Percentiles rank a stretch among this genome's conserved stretches.
Conservation (phyloP, 345 rosid species). For the Corymbia maculata region DNA sequence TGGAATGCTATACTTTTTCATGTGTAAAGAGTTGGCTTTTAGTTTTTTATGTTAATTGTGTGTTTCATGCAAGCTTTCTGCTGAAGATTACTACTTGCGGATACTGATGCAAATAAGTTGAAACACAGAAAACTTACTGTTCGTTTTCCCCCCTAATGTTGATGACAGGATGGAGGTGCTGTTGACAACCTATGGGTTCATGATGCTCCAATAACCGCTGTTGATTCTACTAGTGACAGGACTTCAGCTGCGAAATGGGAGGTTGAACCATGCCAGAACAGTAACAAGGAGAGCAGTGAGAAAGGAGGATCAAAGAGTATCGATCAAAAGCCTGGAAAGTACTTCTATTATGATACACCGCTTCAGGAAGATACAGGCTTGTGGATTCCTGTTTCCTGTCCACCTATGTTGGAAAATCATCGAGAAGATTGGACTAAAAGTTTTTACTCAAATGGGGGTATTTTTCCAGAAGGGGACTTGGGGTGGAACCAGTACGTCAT, state of each 20-base stretch:
- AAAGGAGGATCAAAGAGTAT: conserved; percentile 1
- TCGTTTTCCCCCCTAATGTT: background rate
- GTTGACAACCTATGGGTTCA: background rate
- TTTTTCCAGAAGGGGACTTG: conserved; percentile 87
- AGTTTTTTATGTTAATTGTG: background rate
- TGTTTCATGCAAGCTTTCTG: background rate
- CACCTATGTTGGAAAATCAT: conserved; percentile 70
- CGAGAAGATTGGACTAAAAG: conserved; percentile 62
- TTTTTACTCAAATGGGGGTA: conserved; percentile 58
- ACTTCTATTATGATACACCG: conserved; percentile 73
- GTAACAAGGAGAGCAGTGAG: background rate
- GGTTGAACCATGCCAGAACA: background rate
- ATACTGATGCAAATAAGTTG: background rate
- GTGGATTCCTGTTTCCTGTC: conserved; percentile 98
- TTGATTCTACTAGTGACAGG: conserved; percentile 1
- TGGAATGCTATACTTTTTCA: background rate
- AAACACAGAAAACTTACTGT: background rate
- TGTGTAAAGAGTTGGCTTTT: background rate
- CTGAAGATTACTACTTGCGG: background rate
- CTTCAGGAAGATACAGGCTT: conserved; percentile 79
- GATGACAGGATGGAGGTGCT: background rate
- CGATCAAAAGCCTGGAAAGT: conserved; percentile 43
- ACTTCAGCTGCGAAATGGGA: conserved; percentile 5
- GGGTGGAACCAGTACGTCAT: conserved; percentile 59
- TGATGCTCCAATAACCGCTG: background rate